These are phyloP conservation scores for Perkinsela sp. DNA, from an alignment of 208 protist species.

Conservation along the genomic window DNA sequence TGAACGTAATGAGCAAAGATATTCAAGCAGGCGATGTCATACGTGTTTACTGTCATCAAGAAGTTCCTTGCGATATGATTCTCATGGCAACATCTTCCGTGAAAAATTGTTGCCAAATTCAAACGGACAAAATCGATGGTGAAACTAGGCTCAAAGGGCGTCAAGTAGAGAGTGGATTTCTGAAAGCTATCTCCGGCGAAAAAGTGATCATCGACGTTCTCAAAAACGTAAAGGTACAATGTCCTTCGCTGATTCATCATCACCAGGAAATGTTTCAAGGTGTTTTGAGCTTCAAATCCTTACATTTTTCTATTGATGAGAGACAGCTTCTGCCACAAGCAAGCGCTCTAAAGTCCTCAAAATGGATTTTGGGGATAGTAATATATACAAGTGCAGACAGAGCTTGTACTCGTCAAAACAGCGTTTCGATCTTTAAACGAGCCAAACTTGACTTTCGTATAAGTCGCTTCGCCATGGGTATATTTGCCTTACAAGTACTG, in stretches of 20 bases:
- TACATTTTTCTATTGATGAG: conserved; percentile 16
- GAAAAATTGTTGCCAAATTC: conserved; percentile 29
- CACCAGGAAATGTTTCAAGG: conserved; percentile 1
- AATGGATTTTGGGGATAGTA: conserved; percentile 32
- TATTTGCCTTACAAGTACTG: conserved; percentile 58
- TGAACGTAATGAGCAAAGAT: conserved; percentile 12
- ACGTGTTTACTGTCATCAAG: conserved; percentile 20
- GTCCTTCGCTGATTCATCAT: background rate
- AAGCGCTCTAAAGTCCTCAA: conserved; percentile 46
- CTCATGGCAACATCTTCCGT: conserved; percentile 28
- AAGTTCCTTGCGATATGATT: conserved; percentile 68
- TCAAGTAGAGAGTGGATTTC: conserved; percentile 14
- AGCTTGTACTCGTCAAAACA: conserved; percentile 73
- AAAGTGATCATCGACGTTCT: background rate
- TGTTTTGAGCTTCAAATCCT: conserved; percentile 1
- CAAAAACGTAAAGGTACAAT: background rate
- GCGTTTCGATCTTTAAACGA: conserved; percentile 47
- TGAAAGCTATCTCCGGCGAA: conserved; percentile 24
- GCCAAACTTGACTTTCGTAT: conserved; percentile 65
- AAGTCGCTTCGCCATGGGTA: conserved; percentile 35
- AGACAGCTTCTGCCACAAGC: conserved; percentile 55
- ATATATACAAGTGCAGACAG: conserved; percentile 83
- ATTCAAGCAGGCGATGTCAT: conserved; percentile 58
- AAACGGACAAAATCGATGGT: conserved; percentile 76
- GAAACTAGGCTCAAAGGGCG: conserved; percentile 68